Evolutionary conservation across 192 early-diverging fungal species (phyloP).

Genomic region (Coemansia sp.): DNA sequence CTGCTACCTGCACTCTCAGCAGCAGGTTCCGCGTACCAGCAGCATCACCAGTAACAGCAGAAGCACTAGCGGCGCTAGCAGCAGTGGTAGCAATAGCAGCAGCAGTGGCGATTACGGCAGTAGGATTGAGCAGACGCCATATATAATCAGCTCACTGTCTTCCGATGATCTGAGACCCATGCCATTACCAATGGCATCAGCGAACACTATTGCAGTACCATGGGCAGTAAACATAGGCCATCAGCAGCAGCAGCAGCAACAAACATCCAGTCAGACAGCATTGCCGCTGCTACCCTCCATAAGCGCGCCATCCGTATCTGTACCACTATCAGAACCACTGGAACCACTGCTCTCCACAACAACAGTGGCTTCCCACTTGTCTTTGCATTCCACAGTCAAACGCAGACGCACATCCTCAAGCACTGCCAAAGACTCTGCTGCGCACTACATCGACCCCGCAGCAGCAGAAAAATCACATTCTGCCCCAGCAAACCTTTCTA

Average conservation of each 20-base stretch:
- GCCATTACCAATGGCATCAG: background rate
- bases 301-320: background rate
- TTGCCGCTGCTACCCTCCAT: background rate
- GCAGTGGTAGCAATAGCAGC: background rate
- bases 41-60: background rate
- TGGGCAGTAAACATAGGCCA: background rate
- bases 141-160: background rate
- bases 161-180: background rate
- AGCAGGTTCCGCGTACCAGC: background rate
- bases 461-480: background rate
- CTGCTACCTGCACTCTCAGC: background rate
- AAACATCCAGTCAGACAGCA: background rate
- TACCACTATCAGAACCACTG: background rate
- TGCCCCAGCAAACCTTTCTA: no score
- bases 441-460: constrained; percentile 3
- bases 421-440: background rate
- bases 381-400: background rate
- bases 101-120: background rate
- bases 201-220: background rate
- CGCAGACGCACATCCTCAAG: constrained; percentile 1
- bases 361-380: background rate
- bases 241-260: no score
- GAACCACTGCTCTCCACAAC: background rate
- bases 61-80: background rate
- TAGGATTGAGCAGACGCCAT: background rate